Evolutionary conservation across 768 basidiomycete species (phyloP), one percentile per base, ranked within the genome.

Genomic region (Panellus pusillus): DNA sequence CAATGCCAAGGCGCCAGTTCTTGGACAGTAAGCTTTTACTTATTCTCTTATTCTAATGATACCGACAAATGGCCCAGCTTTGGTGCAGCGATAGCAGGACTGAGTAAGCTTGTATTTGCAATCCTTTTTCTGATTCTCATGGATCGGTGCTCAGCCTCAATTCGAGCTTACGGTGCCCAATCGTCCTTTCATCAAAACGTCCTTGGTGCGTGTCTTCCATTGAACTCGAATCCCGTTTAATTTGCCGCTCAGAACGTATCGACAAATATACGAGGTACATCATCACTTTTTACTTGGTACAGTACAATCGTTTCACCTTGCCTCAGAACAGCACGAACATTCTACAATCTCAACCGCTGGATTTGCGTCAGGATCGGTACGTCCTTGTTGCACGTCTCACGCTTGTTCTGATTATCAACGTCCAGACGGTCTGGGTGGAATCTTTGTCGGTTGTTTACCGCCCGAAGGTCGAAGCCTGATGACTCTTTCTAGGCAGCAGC

Each of bases 141-240:
- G 39, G 12, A 50, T 35, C 4, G 1, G 15, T n/a, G n/a, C 13
- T 6, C 19, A 64, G 65, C 60, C 17, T 66, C 78, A 4, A 79
- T 82, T 50, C 67, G 80, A 17, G 80, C 80, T 0, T 82, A 79
- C 58, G 74, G 74, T 2, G 78, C 78, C 12, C 69, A 80, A 61
- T 65, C 66, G 18, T 55, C 65, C 14, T 77, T n/a, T 67, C 67
- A 69, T 60, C 53, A 44, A 39, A 51, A 66, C 74, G 48, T 69
- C 75, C 6, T 60, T 72, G 24, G 24, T 24, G 24, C 6, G 24
- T 24, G 6, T 24, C 24, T 24, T 24, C 24, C 24, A 24, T 24
- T 24, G 24, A 24, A 24, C 24, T 24, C 6, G 24, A 6, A 24
- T 6, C 24, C 24, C 24, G 24, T 24, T 6, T 24, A 3, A 24